These are phyloP conservation scores for Lasiodiplodia sp. DNA, from an alignment of 2,329 filamentous ascomycete species.

Conservation along the genomic window DNA sequence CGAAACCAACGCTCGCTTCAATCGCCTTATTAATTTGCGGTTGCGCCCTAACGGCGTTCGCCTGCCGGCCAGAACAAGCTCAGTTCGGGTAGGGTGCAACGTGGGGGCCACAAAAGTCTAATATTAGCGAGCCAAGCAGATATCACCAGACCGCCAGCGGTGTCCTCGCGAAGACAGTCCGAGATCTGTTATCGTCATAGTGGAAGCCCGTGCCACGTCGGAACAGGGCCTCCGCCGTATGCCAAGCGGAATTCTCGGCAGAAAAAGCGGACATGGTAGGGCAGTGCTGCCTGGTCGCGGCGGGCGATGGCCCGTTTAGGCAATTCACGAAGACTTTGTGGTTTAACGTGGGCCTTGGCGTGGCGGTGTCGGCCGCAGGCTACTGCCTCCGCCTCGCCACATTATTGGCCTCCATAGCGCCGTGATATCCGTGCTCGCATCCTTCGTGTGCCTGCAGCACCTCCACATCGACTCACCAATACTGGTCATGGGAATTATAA, in stretches of 20 bases:
- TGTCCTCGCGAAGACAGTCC: not conserved
- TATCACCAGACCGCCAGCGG: not conserved
- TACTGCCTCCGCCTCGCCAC: not conserved
- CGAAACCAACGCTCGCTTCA: too few relatives aligned
- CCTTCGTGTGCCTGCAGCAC: not conserved
- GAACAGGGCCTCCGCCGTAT: not conserved
- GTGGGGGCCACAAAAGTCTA: constrained; percentile 1
- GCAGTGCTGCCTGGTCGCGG: not conserved
- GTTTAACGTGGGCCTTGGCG: not conserved
- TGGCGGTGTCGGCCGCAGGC: not conserved
- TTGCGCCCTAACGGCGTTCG: not conserved
- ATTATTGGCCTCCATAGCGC: not conserved
- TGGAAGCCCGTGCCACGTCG: not conserved
- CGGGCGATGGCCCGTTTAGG: not conserved
- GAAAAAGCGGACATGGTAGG: not conserved
- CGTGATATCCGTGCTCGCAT: constrained; percentile 1
- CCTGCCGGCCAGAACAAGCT: not conserved
- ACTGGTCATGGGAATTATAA: not conserved
- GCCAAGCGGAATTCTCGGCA: not conserved
- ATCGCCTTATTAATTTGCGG: too few relatives aligned
- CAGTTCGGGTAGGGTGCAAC: not conserved
- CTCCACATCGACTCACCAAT: not conserved
- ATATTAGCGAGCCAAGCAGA: not conserved
- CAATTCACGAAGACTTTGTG: not conserved
- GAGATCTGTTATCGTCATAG: not conserved